These are phyloP conservation scores for Podospora pseudocomata DNA, from an alignment of 495 filamentous ascomycete genomes.

Conservation along the genomic window DNA sequence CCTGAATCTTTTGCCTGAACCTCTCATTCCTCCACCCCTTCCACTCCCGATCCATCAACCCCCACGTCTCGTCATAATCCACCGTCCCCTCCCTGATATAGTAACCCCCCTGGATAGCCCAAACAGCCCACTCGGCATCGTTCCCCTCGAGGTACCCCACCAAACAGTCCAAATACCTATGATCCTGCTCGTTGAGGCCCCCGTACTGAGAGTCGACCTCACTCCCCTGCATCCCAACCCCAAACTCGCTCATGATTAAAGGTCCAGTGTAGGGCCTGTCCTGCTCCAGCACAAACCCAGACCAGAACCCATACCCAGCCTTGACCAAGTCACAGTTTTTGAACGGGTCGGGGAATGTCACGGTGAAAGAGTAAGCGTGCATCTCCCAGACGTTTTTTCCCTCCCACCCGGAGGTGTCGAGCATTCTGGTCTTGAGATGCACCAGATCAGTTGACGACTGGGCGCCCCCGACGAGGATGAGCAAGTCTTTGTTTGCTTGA, in stretches of 20 bases:
- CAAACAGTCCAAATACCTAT: constrained; percentile 41
- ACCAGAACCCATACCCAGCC: constrained; percentile 38
- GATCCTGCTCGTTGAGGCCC: constrained; percentile 35
- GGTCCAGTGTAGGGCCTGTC: constrained; percentile 42
- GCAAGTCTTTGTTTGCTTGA: constrained; percentile 39
- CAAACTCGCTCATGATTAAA: constrained; percentile 50
- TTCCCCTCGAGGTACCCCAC: constrained; percentile 43
- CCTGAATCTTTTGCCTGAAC: constrained; percentile 33
- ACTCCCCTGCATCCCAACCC: constrained; percentile 44
- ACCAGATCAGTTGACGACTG: constrained; percentile 43
- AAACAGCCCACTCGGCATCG: constrained; percentile 50
- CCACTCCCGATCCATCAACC: constrained; percentile 44
- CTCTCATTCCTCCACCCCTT: constrained; percentile 42
- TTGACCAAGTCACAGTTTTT: constrained; percentile 39
- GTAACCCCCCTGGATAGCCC: constrained; percentile 50
- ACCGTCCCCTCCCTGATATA: constrained; percentile 44
- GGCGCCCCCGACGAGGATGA: constrained; percentile 47
- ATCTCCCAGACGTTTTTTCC: constrained; percentile 52
- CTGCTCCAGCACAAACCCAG: constrained; percentile 46
- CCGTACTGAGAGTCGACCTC: constrained; percentile 16
- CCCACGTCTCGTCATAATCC: constrained; percentile 45
- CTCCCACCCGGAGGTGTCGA: constrained; percentile 40
- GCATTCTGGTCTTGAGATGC: constrained; percentile 34
- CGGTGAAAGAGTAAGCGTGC: constrained; percentile 50
- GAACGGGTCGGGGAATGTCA: constrained; percentile 38